Evolutionary conservation across 768 basidiomycete species (phyloP), one percentile per base, ranked within the genome.

Genomic region (Tulasnella sp.): DNA sequence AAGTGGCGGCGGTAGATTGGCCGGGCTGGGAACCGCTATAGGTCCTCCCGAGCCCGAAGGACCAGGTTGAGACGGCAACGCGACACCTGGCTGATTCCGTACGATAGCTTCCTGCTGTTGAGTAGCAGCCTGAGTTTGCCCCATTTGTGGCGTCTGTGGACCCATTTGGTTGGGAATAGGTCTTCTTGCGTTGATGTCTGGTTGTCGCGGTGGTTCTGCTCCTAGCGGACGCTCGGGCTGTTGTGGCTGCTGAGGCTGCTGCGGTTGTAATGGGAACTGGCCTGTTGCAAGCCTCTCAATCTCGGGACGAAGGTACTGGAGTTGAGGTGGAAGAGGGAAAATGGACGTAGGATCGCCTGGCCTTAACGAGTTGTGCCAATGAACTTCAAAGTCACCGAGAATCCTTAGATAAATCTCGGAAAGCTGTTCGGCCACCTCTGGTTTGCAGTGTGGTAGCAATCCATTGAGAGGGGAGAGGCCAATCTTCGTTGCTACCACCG

Each of bases 381-480:
- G 46, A 44, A 31, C 4, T 37, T 78, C 77, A 40, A 78, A 78
- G 54, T 58, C 46, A 11, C 16, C n/a, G 22, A 78, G 77, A 60
- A 78, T 44, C 16, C 24, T 48, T 9, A 31, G 44, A 60, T 78
- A 78, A 37, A 78, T 78, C 50, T 42, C 37, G 54, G 64, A 31
- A 2, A 78, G 50, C 34, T 58, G 50, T 22, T 78, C 54, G 6
- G 77, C 77, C 5, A 78, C 77, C 40, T 78, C 46, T 5, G 77
- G 54, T 40, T 40, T 58, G 1, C 50, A 44, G 40, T 78, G 24
- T 40, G 41, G 46, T 1, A 54, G 50, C 24, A 24, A 12, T 11
- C 77, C 77, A 18, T 69, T 69, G 37, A 58, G 40, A 34, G 60
- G 22, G 14, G 77, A 50, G 77, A 78, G 60, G 12, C 77, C 77